Base-by-base conservation (phyloP, 2,329 filamentous ascomycete species). In the Davidsoniella australis region DNA sequence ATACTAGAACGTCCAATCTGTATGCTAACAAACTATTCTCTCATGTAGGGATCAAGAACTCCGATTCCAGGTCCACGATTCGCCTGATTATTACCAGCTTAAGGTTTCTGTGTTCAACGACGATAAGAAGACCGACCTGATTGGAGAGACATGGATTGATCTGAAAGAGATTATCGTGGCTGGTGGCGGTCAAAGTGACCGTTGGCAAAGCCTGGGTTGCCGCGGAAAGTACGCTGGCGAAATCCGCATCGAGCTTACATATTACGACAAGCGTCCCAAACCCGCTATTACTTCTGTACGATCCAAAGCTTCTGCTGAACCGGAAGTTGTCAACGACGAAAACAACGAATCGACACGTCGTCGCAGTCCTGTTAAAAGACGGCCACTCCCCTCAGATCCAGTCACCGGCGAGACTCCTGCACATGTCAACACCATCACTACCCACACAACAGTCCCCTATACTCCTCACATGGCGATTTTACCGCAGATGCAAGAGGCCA, bases 101-200 rank as follows among this genome's bases (percentile, higher is more conserved):
- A 98, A 98, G 63, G 73, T 96, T 14, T 95, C 89, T 2, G 77
- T 96, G 5, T 98, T 98, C 68, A 95, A 94, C 61, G 91, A 98
- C 59, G 91, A 98, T 66, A 96, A 95, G 69, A 93, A 83, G 68
- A 96, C 89, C 0, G 91, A 98, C 57, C 66, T 98, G 55, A 95
- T 98, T 58, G 91, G 91, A 56, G 91, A 98, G 65, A 80, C 85
- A 5, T 95, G 85, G 81, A 76, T 96, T 52, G 82, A 85, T 59
- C 71, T 98, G 53, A 78, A 80, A 56, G 74, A 78, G 57, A 83
- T 98, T 57, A 75, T 98, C 54, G 73, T 88, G 17, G 71, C 79
- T 2, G 88, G 91, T 44, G 91, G 91, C 45, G 88, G 91, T n/a
- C 86, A 95, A 65, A 87, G 76, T 60, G 91, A 98, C 64, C 70